Evolutionary conservation across 2,329 filamentous ascomycete genomes (phyloP).

Genomic region (Hymenotorrendiella dingleyae): DNA sequence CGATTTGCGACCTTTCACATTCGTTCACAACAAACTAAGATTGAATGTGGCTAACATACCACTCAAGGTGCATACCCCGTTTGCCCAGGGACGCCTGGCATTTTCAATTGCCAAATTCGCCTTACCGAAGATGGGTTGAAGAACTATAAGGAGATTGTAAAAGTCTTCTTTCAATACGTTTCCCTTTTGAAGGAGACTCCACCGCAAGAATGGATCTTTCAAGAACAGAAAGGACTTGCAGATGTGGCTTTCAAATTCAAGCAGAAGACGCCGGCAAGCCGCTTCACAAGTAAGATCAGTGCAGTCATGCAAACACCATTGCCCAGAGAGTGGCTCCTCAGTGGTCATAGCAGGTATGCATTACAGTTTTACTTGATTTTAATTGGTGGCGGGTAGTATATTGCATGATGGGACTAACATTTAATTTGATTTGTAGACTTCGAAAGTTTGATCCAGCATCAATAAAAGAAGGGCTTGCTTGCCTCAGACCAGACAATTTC

Average conservation of each 20-base stretch:
- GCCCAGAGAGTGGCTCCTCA: slow-evolving; percentile 81
- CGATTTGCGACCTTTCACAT: too few species aligned
- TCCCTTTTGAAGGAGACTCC: slow-evolving; percentile 73
- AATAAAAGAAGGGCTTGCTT: slow-evolving; percentile 68
- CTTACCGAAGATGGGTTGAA: slow-evolving; percentile 57
- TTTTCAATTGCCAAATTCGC: slow-evolving; percentile 60
- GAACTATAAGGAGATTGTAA: slow-evolving; percentile 59
- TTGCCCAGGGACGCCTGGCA: slow-evolving; percentile 57
- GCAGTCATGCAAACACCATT: slow-evolving; percentile 87
- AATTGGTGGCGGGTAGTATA: background rate
- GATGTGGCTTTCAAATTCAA: slow-evolving; percentile 94
- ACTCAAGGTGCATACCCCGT: slow-evolving; percentile 49
- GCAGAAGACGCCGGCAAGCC: slow-evolving; percentile 84
- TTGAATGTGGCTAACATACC: background rate
- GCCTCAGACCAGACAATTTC: slow-evolving; percentile 83
- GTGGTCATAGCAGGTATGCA: slow-evolving; percentile 58
- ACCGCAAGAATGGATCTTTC: slow-evolving; percentile 88
- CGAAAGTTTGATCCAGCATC: slow-evolving; percentile 73
- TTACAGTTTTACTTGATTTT: background rate
- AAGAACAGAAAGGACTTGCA: slow-evolving; percentile 83
- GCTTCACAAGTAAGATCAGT: slow-evolving; percentile 80
- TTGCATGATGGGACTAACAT: slow-evolving; percentile 12
- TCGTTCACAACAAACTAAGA: background rate
- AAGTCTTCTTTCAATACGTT: slow-evolving; percentile 73
- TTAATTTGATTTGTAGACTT: slow-evolving; percentile 38